Evolutionary conservation across 495 filamentous ascomycete species (phyloP).

Genomic region (Penicillium subrubescens): DNA sequence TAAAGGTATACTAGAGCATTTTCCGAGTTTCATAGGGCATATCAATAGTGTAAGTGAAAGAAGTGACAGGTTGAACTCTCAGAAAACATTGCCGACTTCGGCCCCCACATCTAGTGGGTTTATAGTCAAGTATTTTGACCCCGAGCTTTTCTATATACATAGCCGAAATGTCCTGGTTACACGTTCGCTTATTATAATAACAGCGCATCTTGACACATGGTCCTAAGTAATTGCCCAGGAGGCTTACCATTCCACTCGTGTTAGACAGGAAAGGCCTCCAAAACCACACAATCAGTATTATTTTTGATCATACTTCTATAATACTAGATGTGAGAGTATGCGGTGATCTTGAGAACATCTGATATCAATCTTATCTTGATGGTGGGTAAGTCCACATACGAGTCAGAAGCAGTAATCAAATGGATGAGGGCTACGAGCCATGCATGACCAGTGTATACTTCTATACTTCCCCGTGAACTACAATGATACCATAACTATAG

Average conservation of each 20-base stretch:
- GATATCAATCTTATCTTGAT: neutral
- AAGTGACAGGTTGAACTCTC: neutral
- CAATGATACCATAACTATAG: too few relatives aligned
- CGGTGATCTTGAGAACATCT: neutral
- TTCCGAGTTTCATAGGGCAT: too few relatives aligned
- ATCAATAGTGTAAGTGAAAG: neutral
- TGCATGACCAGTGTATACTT: neutral
- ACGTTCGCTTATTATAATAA: neutral
- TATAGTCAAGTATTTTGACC: neutral
- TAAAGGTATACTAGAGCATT: too few relatives aligned
- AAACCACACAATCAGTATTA: too few relatives aligned
- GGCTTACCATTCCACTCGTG: neutral
- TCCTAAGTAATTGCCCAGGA: neutral
- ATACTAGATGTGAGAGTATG: neutral
- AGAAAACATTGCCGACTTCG: neutral
- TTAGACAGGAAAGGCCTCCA: too few relatives aligned
- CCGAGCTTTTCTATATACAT: neutral
- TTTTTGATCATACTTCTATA: too few relatives aligned
- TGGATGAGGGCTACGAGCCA: neutral
- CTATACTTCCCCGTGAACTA: neutral
- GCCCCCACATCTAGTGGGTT: neutral
- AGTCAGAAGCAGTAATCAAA: neutral
- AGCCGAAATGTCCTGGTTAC: neutral
- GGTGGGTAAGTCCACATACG: neutral
- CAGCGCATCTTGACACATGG: too few relatives aligned